Evolutionary conservation across 768 basidiomycete species (phyloP).

Genomic region (Mycena metata): DNA sequence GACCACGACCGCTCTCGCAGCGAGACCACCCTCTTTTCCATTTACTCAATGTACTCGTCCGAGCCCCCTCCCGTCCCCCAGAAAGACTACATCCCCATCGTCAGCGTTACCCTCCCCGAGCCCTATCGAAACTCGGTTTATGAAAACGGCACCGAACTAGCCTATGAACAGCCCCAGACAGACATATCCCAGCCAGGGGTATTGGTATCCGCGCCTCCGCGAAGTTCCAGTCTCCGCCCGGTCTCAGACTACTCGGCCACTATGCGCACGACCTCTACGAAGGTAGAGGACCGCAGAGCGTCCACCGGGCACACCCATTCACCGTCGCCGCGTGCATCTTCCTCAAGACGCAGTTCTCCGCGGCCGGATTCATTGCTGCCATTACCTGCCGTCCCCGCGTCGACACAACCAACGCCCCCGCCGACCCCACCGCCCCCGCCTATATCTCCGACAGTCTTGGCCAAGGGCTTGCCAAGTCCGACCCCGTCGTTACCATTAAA

Average conservation of each 20-base stretch:
- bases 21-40: constrained; percentile 84
- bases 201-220: constrained; percentile 30
- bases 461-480: constrained; percentile 40
- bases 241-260: constrained; percentile 34
- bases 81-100: constrained; percentile 46
- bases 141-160: constrained; percentile 46
- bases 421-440: constrained; percentile 39
- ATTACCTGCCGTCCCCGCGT: constrained; percentile 20
- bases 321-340: constrained; percentile 30
- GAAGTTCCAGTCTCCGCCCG: constrained; percentile 33
- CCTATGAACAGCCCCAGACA: constrained; percentile 46
- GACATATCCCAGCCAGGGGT: constrained; percentile 38
- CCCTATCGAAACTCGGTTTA: constrained; percentile 45
- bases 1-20: constrained; percentile 67
- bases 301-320: constrained; percentile 46
- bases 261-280: constrained; percentile 22
- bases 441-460: constrained; percentile 19
- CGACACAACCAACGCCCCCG: constrained; percentile 24
- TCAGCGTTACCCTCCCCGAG: constrained; percentile 50
- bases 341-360: constrained; percentile 32
- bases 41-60: constrained; percentile 85
- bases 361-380: constrained; percentile 32
- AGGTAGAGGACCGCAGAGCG: constrained; percentile 50
- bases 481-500: constrained; percentile 53
- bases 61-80: constrained; percentile 31